These are phyloP conservation scores for Fulvia fulva DNA, from an alignment of 2,329 filamentous ascomycete species.

Conservation along the genomic window DNA sequence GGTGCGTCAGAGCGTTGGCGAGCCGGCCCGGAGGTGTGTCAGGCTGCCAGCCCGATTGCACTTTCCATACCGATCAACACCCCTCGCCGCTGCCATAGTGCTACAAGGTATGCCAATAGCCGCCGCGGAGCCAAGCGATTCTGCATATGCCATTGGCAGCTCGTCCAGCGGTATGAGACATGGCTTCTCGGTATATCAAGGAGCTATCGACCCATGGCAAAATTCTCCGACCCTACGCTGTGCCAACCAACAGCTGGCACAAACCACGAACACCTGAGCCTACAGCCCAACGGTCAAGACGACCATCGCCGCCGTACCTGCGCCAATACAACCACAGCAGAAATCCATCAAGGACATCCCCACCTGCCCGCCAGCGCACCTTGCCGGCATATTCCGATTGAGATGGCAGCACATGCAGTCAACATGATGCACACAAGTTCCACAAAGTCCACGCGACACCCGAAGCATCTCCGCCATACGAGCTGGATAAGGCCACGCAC, in stretches of 20 bases:
- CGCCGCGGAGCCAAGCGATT: neutral
- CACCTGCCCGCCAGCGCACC: neutral
- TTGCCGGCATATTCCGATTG: neutral
- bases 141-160: neutral
- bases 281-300: neutral
- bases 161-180: neutral
- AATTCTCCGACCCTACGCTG: neutral
- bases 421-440: neutral
- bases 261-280: neutral
- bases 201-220: neutral
- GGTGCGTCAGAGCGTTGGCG: neutral
- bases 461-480: neutral
- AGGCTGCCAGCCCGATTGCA: neutral
- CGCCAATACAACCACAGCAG: neutral
- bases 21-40: neutral
- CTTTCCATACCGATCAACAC: neutral
- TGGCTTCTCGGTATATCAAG: neutral
- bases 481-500: neutral
- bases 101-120: neutral
- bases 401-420: neutral
- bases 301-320: neutral
- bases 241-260: neutral
- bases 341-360: neutral
- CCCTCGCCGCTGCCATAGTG: neutral
- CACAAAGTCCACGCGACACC: neutral